These are phyloP conservation scores for Tetrapyrgos nigripes DNA, from an alignment of 1,284 basidiomycete species.

Conservation along the genomic window DNA sequence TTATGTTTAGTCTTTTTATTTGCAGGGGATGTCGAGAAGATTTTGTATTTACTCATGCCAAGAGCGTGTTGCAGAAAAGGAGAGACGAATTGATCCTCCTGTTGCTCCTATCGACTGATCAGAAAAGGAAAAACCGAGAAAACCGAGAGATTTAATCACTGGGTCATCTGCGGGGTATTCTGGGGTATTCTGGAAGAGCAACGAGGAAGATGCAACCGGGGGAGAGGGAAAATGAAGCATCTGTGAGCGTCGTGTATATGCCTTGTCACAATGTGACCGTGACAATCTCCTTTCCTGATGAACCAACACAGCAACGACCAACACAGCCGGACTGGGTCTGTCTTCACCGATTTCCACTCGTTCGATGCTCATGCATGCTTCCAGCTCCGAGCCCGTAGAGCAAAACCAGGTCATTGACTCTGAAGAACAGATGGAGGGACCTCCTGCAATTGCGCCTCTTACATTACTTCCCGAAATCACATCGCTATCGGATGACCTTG, in stretches of 20 bases:
- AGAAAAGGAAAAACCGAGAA: background rate
- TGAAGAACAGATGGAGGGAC: background rate
- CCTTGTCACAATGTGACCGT: too few relatives aligned
- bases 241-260: too few relatives aligned
- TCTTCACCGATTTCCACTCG: background rate
- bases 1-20: constrained; percentile 48
- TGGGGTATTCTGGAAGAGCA: background rate
- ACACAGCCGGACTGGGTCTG: background rate
- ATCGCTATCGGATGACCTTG: constrained; percentile 52
- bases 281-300: too few relatives aligned
- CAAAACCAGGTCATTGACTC: background rate
- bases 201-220: background rate
- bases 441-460: background rate
- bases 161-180: background rate
- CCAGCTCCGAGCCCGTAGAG: background rate
- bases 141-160: background rate
- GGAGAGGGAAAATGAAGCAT: constrained; percentile 20
- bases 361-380: background rate
- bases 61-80: constrained; percentile 51
- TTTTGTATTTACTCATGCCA: constrained; percentile 50
- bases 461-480: constrained; percentile 59
- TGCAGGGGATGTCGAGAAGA: constrained; percentile 53
- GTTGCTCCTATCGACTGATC: background rate
- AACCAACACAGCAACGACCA: too few relatives aligned
- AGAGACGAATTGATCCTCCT: constrained; percentile 47